Evolutionary conservation across 345 rosid genomes (phyloP), one percentile per base, ranked within the genome.

Genomic region (Noccaea bulbosa): DNA sequence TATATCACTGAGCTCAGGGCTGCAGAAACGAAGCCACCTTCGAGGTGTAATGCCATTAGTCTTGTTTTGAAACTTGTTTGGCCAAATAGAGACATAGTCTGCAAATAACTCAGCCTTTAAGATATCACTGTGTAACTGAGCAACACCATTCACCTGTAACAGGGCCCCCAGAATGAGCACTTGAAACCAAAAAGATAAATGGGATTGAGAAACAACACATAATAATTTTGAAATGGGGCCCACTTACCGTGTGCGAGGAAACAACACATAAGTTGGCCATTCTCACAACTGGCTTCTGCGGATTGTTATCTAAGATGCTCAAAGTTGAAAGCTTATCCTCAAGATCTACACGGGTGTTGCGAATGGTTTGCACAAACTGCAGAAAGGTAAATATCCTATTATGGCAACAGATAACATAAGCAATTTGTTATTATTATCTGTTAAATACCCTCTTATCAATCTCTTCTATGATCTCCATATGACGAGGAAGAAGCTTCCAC

Each of bases 401-500:
- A 70, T 57, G 33, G 56, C 55, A 46, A 43, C 68, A 67, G 71
- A 33, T 56, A 22, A 32, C n/a, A 38, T 38, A 71, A 52, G 45
- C 1, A 73, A 45, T 14, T 40, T 14, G 30, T 41, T n/a, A n/a
- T 12, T 55, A 54, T 65, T 57, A 22, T 62, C 22, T 32, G 59
- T 17, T 47, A 38, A 48, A 52, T 86, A 91, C 98, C 87, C 97
- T 84, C 71, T 79, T 93, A 75, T 93, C 93, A 62, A 91, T 89
- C 77, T 93, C 98, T 76, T 82, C 90, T 78, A 91, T 91, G 78
- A 93, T 93, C 78, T 93, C 98, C 97, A 93, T 89, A 75, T 91
- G 98, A 67, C 98, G 98, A 79, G 98, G 98, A 79, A 93, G 96
- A 78, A 93, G 94, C 82, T 93, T 93, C 96, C 92, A 71, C 96